Base-by-base conservation (phyloP, 2,329 filamentous ascomycete genomes). In the Samsoniella hepiali region DNA sequence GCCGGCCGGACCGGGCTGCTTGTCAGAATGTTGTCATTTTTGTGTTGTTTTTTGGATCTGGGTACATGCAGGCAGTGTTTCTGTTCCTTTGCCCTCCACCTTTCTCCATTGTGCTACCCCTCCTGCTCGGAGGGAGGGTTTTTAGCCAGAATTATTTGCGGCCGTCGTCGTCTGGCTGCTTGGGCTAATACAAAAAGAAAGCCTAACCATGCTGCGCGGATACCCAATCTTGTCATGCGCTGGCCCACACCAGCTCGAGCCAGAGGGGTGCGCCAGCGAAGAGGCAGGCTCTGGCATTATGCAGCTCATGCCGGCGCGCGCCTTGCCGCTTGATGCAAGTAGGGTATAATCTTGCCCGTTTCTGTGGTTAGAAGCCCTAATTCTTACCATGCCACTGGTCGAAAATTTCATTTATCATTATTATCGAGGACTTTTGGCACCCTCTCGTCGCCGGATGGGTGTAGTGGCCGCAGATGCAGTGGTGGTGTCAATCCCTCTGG, bases 271-370 rank as follows among this genome's bases (percentile, higher is more conserved):
- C 42, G 42, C 42, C 42, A 58, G n/a, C 42, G 31, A 17, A 51
- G 47, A 42, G 27, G 34, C 22, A 22, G 22, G 22, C 22, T 22
- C 34, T 22, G 45, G 57, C 57, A 51, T n/a, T 45, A 59, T 59
- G 57, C 57, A 59, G 57, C 57, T 59, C 57, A 59, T 51, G 57
- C 57, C 57, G 44, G 45, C 57, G 57, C 55, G 34, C 57, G 57
- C 57, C 45, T 51, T 59, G 45, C 44, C 47, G 57, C 45, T 58
- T 47, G 34, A 32, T 59, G 57, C 57, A 59, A 2, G 34, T 31
- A 38, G 44, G 36, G 29, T 7, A 22, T 22, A 36, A 27, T 17
- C 22, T 36, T 40, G n/a, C n/a, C 32, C 5, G 5, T 40, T 40
- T 45, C 32, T 22, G 42, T 22, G 44, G 42, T 17, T 8, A 5